phyloP scores from a whole-genome alignment of 805 yeast species.

The Cyberlindnera nakhonratchasimensis region DNA sequence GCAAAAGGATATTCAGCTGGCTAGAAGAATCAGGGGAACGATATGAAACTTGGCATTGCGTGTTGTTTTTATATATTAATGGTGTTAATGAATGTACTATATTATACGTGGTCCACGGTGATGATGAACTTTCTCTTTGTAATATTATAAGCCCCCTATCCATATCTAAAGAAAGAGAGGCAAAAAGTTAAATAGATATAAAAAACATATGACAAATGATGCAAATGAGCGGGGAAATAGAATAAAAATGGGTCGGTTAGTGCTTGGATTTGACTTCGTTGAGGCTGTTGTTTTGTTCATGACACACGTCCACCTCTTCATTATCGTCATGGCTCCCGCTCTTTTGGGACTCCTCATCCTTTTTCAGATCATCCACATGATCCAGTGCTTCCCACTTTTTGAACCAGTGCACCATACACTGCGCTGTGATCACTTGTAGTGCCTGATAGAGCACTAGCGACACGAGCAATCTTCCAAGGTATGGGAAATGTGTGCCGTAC shows the following conservation, averaged over 20 bases:
- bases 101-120: not conserved
- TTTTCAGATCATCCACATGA: conserved; percentile 15
- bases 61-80: not conserved
- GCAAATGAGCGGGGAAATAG: too few species aligned
- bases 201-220: too few species aligned
- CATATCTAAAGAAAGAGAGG: not conserved
- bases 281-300: not conserved
- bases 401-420: conserved; percentile 61
- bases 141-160: not conserved
- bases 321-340: conserved; percentile 2
- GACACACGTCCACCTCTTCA: not conserved
- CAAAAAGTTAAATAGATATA: too few species aligned
- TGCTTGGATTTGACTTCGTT: too few species aligned
- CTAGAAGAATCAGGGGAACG: conserved; percentile 68
- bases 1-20: conserved; percentile 80
- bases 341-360: conserved; percentile 22
- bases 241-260: too few species aligned
- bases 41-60: conserved; percentile 6
- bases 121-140: not conserved
- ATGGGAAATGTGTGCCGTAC: conserved; percentile 59
- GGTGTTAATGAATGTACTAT: not conserved
- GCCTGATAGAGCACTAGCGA: conserved; percentile 85
- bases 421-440: conserved; percentile 83
- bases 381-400: conserved; percentile 53
- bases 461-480: conserved; percentile 69